Base-by-base conservation (phyloP, 208 protist genomes). In the Crithidia expoeki region DNA sequence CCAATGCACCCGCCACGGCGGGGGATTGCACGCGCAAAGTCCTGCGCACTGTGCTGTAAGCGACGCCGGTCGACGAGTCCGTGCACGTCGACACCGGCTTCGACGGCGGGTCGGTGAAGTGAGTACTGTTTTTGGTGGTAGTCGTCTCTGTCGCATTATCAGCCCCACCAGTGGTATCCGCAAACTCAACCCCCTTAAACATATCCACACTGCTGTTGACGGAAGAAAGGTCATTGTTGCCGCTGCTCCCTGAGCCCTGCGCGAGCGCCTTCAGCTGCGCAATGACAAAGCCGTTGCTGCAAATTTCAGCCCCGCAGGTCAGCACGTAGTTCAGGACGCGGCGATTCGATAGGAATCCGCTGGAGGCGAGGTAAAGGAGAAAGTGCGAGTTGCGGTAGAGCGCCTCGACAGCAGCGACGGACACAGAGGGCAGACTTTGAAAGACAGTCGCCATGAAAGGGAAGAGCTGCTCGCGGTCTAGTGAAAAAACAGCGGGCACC, bases 381-480 rank as follows among this genome's bases (percentile, higher is more conserved):
- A 93, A 88, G 11, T 73, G 61, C 27, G 80, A 75, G 76, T 90
- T 93, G 63, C 82, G 84, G 25, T 83, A 69, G 28, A 90, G 74
- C 0, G 71, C 62, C 63, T 74, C 79, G 12, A 77, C 74, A 25
- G 51, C 55, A 0, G 50, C 34, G 2, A 25, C 28, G 36, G 61
- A 56, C 5, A 93, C 1, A 17, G 36, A 59, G 10, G 50, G 30
- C 25, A 81, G 68, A 2, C 32, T 19, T 4, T 70, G 28, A 9
- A 90, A 55, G 1, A 89, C 60, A 1, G 11, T n/a, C 1, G 65
- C 53, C 73, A 89, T 82, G 64, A 90, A 80, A 0, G 71, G 64
- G 52, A 90, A 85, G 16, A 76, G 75, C 6, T 30, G 38, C 50
- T 80, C 70, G 21, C 78, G 33, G 27, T 90, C 78, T 19, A 83